Evolutionary conservation across 2,329 filamentous ascomycete species (phyloP).

Genomic region (Ascochyta rabiei): DNA sequence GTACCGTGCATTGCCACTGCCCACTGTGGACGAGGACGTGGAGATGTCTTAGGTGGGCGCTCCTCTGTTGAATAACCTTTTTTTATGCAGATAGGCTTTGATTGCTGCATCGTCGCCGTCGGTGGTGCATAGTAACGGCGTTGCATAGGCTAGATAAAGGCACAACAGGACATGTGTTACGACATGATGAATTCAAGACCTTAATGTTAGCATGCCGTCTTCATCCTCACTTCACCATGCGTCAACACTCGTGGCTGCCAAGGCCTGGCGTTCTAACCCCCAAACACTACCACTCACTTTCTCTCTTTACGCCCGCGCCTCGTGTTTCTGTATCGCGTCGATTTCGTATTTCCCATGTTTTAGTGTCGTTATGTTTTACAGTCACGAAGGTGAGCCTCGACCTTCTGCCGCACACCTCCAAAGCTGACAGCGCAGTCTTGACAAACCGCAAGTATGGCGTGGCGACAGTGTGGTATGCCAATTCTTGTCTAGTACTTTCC

Average conservation of each 20-base stretch:
- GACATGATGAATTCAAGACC: constrained; percentile 25
- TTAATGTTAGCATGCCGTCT: neutral
- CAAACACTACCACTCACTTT: neutral
- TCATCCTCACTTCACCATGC: constrained; percentile 30
- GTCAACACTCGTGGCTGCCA: constrained; percentile 17
- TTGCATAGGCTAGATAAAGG: constrained; percentile 39
- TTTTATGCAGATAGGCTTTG: constrained; percentile 20
- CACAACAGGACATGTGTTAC: constrained; percentile 22
- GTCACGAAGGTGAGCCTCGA: constrained; percentile 77
- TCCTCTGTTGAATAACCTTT: neutral
- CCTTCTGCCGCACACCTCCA: neutral
- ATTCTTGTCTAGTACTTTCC: neutral
- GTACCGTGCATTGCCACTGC: constrained; percentile 75
- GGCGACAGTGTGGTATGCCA: constrained; percentile 84
- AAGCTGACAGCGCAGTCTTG: constrained; percentile 63
- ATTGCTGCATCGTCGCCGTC: constrained; percentile 12
- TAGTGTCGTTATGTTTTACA: constrained; percentile 79
- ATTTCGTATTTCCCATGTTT: constrained; percentile 12
- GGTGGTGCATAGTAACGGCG: constrained; percentile 31
- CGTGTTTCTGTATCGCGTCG: constrained; percentile 4
- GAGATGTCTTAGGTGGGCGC: constrained; percentile 35
- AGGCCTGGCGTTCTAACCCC: neutral
- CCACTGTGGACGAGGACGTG: constrained; percentile 58
- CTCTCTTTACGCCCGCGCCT: neutral
- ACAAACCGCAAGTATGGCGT: constrained; percentile 88